Percentiles rank a stretch among this genome's conserved stretches.
Conservation (phyloP, 805 yeast genomes). For the Candida chilensis region DNA sequence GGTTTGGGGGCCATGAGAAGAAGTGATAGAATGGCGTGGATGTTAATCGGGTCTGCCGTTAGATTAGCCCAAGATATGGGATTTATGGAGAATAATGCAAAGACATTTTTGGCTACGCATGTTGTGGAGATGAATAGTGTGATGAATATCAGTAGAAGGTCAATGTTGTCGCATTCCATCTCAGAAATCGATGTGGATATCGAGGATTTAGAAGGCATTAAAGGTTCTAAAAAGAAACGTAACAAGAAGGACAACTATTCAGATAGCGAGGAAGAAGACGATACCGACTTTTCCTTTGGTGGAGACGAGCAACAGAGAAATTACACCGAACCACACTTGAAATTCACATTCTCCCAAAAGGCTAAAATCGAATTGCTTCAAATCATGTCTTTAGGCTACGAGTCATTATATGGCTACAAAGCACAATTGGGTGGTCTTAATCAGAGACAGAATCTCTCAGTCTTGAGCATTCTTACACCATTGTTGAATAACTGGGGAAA, state of each 20-base stretch:
- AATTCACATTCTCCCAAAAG: slow-evolving; percentile 53
- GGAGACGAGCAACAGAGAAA: slow-evolving; percentile 20
- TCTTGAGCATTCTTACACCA: slow-evolving; percentile 67
- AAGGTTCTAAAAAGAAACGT: too few species aligned
- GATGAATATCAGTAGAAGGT: slow-evolving; percentile 68
- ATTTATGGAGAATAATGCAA: slow-evolving; percentile 62
- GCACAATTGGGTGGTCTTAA: slow-evolving; percentile 41
- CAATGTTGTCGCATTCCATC: slow-evolving; percentile 67
- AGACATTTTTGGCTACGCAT: slow-evolving; percentile 77
- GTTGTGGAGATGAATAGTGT: slow-evolving; percentile 77
- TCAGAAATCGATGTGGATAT: slow-evolving; percentile 54
- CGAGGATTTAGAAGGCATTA: too few species aligned
- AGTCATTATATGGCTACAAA: slow-evolving; percentile 64
- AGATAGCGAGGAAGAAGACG: slow-evolving; percentile 9
- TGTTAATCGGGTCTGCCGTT: slow-evolving; percentile 83
- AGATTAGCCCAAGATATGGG: slow-evolving; percentile 84
- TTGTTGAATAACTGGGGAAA: slow-evolving; percentile 72
- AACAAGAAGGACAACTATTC: too few species aligned
- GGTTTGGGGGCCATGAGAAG: slow-evolving; percentile 82
- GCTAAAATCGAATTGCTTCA: slow-evolving; percentile 77
- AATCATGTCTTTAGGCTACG: slow-evolving; percentile 76
- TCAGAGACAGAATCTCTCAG: slow-evolving; percentile 59
- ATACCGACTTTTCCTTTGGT: slow-evolving; percentile 14
- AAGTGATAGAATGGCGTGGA: slow-evolving; percentile 88
- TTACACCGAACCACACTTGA: slow-evolving; percentile 21